Evolutionary conservation across 176 grass and related monocot genomes (phyloP), one percentile per base, ranked within the genome.

Genomic region (Musa acuminata): DNA sequence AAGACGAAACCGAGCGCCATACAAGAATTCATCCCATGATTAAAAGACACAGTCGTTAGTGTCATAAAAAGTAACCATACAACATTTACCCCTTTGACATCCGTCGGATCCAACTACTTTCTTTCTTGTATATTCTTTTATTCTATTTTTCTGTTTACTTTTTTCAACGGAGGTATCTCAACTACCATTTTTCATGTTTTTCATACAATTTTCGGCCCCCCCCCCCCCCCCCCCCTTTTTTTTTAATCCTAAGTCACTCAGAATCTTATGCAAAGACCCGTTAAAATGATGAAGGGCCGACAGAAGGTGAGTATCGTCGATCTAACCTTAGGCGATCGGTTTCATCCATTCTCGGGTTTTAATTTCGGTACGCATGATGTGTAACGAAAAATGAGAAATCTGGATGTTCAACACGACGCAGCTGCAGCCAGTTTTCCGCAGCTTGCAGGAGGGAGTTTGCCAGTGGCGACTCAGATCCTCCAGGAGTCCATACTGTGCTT

Each of bases 371-470:
- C n/a, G 29, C 81, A 8, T 72, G n/a, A n/a, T n/a, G 85, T 13
- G 79, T 62, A 50, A 80, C 17, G 64, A 96, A 96, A 27, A 90
- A 90, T 12, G 71, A 79, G 78, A 85, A 89, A 49, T 95, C 91
- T 0, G 85, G 79, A 59, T 88, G 88, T 43, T 84, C 26, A 0
- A 78, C 73, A 79, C 81, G 52, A 0, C 76, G 75, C 29, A 51
- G 73, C 27, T 64, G 69, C 72, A 96, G 43, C 91, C 88, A 91
- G 12, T 72, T 79, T 76, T 96, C 88, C 29, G 91, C 91, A 53
- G 52, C 85, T 73, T 86, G 88, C 76, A 72, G 29, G 10, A 90
- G 88, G 1, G 73, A 83, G 8, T 58, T 76, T 0, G 66, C 83
- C 20, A 74, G 1, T 76, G 86, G 83, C 66, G 64, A 68, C 64